Conservation (phyloP, 495 filamentous ascomycete genomes). For the Penicillium soppii region DNA sequence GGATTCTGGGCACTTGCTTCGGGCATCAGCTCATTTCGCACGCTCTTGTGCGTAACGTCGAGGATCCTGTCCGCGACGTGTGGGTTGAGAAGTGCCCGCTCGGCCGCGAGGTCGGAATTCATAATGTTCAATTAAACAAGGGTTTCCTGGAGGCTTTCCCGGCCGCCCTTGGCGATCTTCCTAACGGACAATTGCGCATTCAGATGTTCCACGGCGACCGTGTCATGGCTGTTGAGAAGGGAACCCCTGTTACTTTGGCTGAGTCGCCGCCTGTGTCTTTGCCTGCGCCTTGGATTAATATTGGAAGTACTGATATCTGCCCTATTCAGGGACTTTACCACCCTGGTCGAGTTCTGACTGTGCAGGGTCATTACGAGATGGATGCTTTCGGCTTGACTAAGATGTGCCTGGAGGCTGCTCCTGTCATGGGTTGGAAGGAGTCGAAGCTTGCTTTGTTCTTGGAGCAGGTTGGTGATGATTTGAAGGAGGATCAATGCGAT, state of each 20-base stretch:
- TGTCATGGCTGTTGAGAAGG: constrained; percentile 29
- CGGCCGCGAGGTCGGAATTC: constrained; percentile 34
- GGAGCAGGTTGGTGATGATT: constrained; percentile 27
- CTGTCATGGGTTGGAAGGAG: constrained; percentile 27
- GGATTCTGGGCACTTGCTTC: constrained; percentile 41
- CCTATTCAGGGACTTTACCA: constrained; percentile 43
- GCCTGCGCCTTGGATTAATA: constrained; percentile 31
- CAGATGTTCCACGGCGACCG: constrained; percentile 43
- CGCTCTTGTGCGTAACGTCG: constrained; percentile 21
- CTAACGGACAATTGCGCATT: constrained; percentile 23
- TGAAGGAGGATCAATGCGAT: constrained; percentile 21
- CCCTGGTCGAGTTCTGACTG: constrained; percentile 29
- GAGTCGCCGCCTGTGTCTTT: constrained; percentile 26
- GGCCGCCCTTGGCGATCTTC: constrained; percentile 10
- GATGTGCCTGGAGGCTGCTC: constrained; percentile 31
- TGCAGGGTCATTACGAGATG: constrained; percentile 41
- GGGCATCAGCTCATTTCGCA: constrained; percentile 43
- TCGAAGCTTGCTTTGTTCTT: constrained; percentile 26
- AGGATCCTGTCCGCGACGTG: constrained; percentile 23
- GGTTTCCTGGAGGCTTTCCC: constrained; percentile 24
- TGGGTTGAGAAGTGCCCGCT: constrained; percentile 30
- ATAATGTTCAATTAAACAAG: constrained; percentile 25
- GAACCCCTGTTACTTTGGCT: constrained; percentile 13
- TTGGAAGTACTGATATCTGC: constrained; percentile 32
- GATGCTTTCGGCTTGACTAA: constrained; percentile 32